Base-by-base conservation (phyloP, 192 early-diverging fungal genomes). In the Radiomyces spectabilis region DNA sequence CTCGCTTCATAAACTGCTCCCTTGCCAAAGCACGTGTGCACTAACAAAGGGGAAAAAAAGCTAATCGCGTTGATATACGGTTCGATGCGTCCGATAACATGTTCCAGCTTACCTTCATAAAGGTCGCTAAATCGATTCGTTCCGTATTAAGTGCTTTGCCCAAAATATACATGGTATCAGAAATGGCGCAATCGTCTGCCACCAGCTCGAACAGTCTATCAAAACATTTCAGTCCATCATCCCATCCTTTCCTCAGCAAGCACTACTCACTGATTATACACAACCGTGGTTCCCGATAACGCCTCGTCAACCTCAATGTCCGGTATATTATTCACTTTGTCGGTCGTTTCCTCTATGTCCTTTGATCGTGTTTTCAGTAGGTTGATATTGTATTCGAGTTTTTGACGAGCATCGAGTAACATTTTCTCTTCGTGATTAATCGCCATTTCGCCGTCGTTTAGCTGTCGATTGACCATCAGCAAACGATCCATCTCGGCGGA, bases 1-100 rank as follows among this genome's bases (percentile, higher is more conserved):
- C 91, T 35, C 89, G 77, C 34, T 89, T 88, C 83, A 93, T 79
- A 57, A 94, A 97, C 63, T 94, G 90, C 48, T 94, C 91, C 49
- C 89, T 72, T 0, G 91, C 84, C 16, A 97, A 72, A 33, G 76
- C 81, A 5, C 94, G 80, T 26, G 89, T 81, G 53, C 79, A 77
- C 78, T 92, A 39, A 48, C 18, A 42, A 29, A 30, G 2, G 46
- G 35, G 30, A 34, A 32, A 22, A 45, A n/a, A 64, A 29, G 25
- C 5, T 44, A 7, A 40, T 26, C 12, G 3, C 18, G 13, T 31
- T 21, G 40, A 8, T 22, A 25, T 3, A 16, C 25, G 21, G n/a
- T 35, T 37, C 10, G 18, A 25, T 16, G 15, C 7, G 18, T 18
- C 3, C 40, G 8, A 18, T 29, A 12, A 13, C 25, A 13, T 44